Conservation (phyloP, 306 rosid genomes). For the Luffa aegyptiaca region DNA sequence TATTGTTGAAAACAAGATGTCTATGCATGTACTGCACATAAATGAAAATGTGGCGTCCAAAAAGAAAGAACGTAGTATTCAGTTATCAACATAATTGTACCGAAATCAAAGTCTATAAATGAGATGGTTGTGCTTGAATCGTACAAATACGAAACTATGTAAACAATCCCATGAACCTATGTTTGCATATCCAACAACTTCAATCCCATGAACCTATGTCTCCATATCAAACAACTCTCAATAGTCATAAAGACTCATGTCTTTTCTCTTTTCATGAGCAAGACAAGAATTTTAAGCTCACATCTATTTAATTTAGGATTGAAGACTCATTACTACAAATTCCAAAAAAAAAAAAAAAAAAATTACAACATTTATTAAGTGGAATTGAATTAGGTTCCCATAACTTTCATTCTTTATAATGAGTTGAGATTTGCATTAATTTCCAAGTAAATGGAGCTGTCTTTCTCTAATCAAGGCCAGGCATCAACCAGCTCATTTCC, state of each 20-base stretch:
- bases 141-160: neutral
- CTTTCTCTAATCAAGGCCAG: constrained; percentile 44
- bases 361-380: neutral
- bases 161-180: neutral
- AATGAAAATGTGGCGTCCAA: neutral
- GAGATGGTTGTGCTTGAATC: neutral
- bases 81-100: neutral
- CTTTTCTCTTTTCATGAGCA: neutral
- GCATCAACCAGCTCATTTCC: constrained; percentile 85
- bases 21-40: too few species aligned
- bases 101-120: neutral
- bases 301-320: neutral
- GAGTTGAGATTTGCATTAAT: constrained; percentile 13
- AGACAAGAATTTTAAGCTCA: neutral
- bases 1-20: too few species aligned
- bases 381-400: neutral
- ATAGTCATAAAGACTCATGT: neutral
- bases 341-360: neutral
- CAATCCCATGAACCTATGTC: constrained; percentile 1
- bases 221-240: neutral
- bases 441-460: constrained; percentile 8
- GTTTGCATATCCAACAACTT: neutral
- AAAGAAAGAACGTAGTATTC: neutral
- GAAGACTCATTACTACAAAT: neutral
- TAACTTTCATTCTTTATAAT: neutral